A percentile compares a stretch with the other conserved stretches of the same genome.
Evolutionary conservation across 1,284 basidiomycete species (phyloP).

Genomic region (Melampsora larici-populina): DNA sequence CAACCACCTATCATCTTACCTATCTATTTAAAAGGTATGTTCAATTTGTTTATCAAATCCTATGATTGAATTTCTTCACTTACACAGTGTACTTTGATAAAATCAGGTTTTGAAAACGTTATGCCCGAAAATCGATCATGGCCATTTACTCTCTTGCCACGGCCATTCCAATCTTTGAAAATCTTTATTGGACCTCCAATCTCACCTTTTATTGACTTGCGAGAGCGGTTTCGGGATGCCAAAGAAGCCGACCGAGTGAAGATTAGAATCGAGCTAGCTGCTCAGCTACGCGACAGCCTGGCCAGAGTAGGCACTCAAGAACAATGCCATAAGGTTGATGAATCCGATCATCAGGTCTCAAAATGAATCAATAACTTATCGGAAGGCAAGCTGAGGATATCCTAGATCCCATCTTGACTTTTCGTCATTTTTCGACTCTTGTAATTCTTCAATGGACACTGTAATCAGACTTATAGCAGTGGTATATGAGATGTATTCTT

Average conservation of each 20-base stretch:
- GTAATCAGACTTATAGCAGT: too few relatives aligned
- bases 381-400: too few relatives aligned
- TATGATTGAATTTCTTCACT: slow-evolving; percentile 37
- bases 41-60: slow-evolving; percentile 38
- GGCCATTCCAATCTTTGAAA: slow-evolving; percentile 56
- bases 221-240: neutral
- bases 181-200: slow-evolving; percentile 5
- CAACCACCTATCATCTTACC: slow-evolving; percentile 46
- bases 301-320: neutral
- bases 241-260: neutral
- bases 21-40: slow-evolving; percentile 14
- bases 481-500: too few relatives aligned
- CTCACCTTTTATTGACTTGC: neutral
- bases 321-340: neutral
- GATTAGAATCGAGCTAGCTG: neutral
- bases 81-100: slow-evolving; percentile 57
- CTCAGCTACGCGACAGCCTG: neutral
- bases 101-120: slow-evolving; percentile 73
- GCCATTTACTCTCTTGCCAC: slow-evolving; percentile 67
- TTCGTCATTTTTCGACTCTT: too few relatives aligned
- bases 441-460: too few relatives aligned
- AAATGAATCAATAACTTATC: too few relatives aligned
- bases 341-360: too few relatives aligned
- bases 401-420: too few relatives aligned
- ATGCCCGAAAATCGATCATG: slow-evolving; percentile 78